Evolutionary conservation across 495 filamentous ascomycete genomes (phyloP).

Genomic region (Penicillium diatomitis): DNA sequence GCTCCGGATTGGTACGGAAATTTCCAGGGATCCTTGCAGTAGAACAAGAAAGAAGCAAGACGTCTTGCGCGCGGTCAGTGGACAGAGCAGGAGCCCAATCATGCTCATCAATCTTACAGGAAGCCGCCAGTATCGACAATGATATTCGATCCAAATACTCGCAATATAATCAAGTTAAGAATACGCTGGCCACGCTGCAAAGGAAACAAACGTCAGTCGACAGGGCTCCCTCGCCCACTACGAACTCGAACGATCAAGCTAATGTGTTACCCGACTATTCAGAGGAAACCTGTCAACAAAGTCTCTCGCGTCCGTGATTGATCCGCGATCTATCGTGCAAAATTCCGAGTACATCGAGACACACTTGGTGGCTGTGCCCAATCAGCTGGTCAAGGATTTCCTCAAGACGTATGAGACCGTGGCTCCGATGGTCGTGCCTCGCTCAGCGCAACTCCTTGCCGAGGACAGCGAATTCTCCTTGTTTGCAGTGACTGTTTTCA

Average conservation of each 20-base stretch:
- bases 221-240: background rate
- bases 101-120: conserved; percentile 38
- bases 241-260: conserved; percentile 1
- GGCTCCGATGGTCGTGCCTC: conserved; percentile 76
- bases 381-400: conserved; percentile 71
- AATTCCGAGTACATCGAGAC: conserved; percentile 96
- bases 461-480: conserved; percentile 81
- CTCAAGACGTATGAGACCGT: conserved; percentile 82
- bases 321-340: conserved; percentile 67
- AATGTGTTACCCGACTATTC: conserved; percentile 1
- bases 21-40: too few species aligned
- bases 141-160: conserved; percentile 88
- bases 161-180: conserved; percentile 87
- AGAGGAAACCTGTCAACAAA: conserved; percentile 93
- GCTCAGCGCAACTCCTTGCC: conserved; percentile 67
- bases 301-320: conserved; percentile 79
- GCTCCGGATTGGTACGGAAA: too few species aligned
- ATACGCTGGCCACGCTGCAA: conserved; percentile 66
- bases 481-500: conserved; percentile 85
- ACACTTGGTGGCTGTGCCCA: conserved; percentile 82
- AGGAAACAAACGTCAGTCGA: conserved; percentile 71
- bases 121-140: conserved; percentile 79
- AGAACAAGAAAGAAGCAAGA: too few species aligned
- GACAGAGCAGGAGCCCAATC: too few species aligned
- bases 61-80: too few species aligned